A percentile compares a stretch with the other conserved stretches of the same genome.
phyloP scores from a whole-genome alignment of 495 filamentous ascomycete species.

The Xylaria curta region DNA sequence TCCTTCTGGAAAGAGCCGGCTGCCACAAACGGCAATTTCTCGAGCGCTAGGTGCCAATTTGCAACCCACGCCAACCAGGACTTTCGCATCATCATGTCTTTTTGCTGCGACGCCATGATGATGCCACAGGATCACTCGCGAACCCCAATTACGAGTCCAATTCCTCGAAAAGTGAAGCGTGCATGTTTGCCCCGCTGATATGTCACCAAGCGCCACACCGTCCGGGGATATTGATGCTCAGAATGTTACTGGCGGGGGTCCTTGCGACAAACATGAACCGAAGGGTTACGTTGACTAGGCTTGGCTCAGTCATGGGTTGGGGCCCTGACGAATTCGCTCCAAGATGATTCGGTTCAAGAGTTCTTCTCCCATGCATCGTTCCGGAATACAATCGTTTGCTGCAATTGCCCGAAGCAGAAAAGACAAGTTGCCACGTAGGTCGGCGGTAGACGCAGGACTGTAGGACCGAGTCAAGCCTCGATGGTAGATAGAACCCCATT shows the following conservation, averaged over 20 bases:
- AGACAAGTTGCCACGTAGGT: conserved; percentile 36
- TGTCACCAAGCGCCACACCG: not conserved
- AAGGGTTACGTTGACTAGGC: not conserved
- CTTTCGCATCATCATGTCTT: not conserved
- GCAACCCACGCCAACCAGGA: not conserved
- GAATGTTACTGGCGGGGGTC: not conserved
- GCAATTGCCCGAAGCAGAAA: conserved; percentile 33
- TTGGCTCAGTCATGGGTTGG: not conserved
- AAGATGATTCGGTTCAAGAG: not conserved
- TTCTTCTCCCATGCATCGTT: conserved; percentile 11
- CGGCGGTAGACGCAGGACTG: not conserved
- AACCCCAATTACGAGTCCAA: not conserved
- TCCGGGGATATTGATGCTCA: not conserved
- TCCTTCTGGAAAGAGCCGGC: not conserved
- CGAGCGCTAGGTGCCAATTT: not conserved
- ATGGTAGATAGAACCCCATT: conserved; percentile 27
- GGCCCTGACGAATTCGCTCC: not conserved
- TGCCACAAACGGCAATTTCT: conserved; percentile 38
- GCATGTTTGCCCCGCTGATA: not conserved
- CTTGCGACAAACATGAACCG: not conserved
- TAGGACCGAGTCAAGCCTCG: conserved; percentile 20
- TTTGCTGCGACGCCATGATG: not conserved
- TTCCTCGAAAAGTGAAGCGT: not conserved
- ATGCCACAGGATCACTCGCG: not conserved
- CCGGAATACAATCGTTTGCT: conserved; percentile 29